Evolutionary conservation across 2,329 filamentous ascomycete species (phyloP).

Genomic region (Metarhizium anisopliae): DNA sequence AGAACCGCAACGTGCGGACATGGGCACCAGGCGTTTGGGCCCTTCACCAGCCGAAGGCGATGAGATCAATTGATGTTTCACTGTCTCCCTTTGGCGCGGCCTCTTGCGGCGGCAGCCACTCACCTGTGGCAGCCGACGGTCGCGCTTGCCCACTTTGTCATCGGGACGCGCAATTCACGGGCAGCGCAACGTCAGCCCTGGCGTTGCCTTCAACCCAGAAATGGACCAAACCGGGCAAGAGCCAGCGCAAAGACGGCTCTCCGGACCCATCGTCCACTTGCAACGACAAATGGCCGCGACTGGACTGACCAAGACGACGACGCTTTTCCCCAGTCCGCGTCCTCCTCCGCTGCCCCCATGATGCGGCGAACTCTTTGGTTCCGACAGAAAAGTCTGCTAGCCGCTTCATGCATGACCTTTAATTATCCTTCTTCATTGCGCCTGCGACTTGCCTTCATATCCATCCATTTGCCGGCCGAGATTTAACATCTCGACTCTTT

Average conservation of each 20-base stretch:
- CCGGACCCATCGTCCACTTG: background rate
- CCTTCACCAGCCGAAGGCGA: too few relatives aligned
- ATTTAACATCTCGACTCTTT: background rate
- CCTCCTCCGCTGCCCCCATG: background rate
- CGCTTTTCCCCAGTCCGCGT: background rate
- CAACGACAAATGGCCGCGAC: background rate
- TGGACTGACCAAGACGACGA: slow-evolving; percentile 1
- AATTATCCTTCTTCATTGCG: background rate
- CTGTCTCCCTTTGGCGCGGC: too few relatives aligned
- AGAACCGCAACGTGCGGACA: too few relatives aligned
- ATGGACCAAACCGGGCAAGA: background rate
- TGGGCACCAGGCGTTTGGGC: too few relatives aligned
- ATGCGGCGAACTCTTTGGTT: background rate
- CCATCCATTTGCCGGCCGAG: background rate
- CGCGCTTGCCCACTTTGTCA: slow-evolving; percentile 14
- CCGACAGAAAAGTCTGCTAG: background rate
- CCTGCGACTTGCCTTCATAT: background rate
- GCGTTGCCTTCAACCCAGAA: slow-evolving; percentile 5
- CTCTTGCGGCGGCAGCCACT: background rate
- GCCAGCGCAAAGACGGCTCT: background rate
- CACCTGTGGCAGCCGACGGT: background rate
- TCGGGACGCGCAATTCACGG: slow-evolving; percentile 24
- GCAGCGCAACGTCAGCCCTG: slow-evolving; percentile 19
- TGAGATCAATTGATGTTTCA: too few relatives aligned
- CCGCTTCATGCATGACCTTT: background rate